Base-by-base conservation (phyloP, 345 rosid genomes). In the Citrus trifoliata region DNA sequence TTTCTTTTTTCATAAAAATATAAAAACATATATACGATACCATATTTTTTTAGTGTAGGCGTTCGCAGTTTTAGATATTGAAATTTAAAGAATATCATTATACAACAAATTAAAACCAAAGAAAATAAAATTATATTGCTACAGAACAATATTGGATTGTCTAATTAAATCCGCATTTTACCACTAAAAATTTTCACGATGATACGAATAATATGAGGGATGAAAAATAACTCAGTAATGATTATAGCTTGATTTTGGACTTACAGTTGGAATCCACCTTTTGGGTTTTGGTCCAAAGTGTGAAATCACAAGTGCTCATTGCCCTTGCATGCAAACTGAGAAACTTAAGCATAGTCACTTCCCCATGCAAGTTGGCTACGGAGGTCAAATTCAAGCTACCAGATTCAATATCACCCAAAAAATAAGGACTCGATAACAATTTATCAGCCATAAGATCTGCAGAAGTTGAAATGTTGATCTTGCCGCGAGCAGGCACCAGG, bases 301-400 rank as follows among this genome's bases (percentile, higher is more conserved):
- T 62, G 51, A 88, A 77, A 16, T 79, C 35, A 75, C 89, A 86
- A 3, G 74, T 66, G 48, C 65, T 80, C 27, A 35, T 27, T 46
- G 60, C 73, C 2, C 73, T 80, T n/a, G 89, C 86, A 32, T 74
- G 79, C 40, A 82, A 10, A 56, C 70, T 86, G 62, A 88, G 64
- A 32, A 88, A 71, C 78, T 76, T 86, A 12, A 81, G 27, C 76
- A 83, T 18, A 6, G 21, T 27, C 37, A 80, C 81, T 71, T 80
- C 74, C 71, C 89, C 89, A 38, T 42, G 88, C 79, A 89, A 33
- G 22, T 70, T 78, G 2, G 88, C 76, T 9, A 68, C 76, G 2
- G 89, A 82, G 22, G 76, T 79, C 62, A 88, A 32, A 76, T 78
- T 81, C 75, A 89, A 78, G 22, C 72, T 55, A 37, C 93, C 88